A percentile compares a stretch with the other conserved stretches of the same genome.
These are phyloP conservation scores for Globisporangium heterothallicum DNA, from an alignment of 352 stramenopile species.

Conservation along the genomic window DNA sequence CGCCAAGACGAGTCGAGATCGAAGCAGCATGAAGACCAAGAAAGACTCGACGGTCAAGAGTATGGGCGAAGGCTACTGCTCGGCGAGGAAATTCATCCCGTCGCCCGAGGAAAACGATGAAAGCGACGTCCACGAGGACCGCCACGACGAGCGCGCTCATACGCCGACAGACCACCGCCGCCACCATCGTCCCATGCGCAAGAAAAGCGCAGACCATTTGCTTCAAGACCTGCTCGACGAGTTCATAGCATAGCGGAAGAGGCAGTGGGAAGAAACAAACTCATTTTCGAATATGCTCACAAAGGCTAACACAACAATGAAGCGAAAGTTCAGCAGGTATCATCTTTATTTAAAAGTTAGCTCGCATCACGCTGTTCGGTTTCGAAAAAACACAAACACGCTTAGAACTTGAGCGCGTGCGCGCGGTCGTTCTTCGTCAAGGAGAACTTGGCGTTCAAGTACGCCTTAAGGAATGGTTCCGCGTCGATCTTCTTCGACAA, in stretches of 20 bases:
- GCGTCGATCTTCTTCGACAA: slow-evolving; percentile 83
- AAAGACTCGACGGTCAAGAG: neutral
- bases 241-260: slow-evolving; percentile 33
- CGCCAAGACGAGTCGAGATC: slow-evolving; percentile 11
- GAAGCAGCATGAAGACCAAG: neutral
- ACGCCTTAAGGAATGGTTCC: slow-evolving; percentile 95
- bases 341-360: slow-evolving; percentile 14
- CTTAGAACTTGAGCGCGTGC: slow-evolving; percentile 99
- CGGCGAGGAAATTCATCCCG: slow-evolving; percentile 25
- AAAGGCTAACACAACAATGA: too few relatives aligned
- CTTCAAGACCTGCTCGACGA: slow-evolving; percentile 75
- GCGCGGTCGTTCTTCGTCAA: slow-evolving; percentile 96
- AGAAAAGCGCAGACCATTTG: slow-evolving; percentile 32
- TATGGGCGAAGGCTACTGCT: slow-evolving; percentile 14
- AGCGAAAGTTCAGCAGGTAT: slow-evolving; percentile 69
- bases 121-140: slow-evolving; percentile 19
- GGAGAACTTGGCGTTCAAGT: slow-evolving; percentile 98
- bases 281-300: too few relatives aligned
- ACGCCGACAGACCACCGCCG: neutral
- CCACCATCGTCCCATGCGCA: neutral
- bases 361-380: slow-evolving; percentile 17
- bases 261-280: too few relatives aligned
- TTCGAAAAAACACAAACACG: slow-evolving; percentile 16
- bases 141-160: neutral
- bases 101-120: slow-evolving; percentile 32